Percentiles rank a stretch among this genome's conserved stretches.
Conservation (phyloP, 2,329 filamentous ascomycete genomes). For the Dactylella cylindrospora region DNA sequence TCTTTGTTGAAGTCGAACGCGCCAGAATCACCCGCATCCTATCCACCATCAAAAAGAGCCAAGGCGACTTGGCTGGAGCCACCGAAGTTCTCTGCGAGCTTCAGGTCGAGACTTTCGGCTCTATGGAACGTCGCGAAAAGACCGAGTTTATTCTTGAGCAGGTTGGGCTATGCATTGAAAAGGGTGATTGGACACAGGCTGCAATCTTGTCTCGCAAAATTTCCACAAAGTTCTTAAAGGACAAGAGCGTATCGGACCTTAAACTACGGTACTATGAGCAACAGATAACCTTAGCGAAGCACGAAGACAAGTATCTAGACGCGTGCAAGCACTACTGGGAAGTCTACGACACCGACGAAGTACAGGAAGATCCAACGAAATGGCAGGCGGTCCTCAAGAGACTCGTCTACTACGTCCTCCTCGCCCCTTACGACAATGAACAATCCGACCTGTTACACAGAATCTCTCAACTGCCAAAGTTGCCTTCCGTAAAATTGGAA, state of each 20-base stretch:
- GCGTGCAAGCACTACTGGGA: constrained; percentile 98
- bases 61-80: constrained; percentile 86
- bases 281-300: constrained; percentile 91
- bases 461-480: constrained; percentile 79
- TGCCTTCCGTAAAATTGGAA: constrained; percentile 66
- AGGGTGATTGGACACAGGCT: constrained; percentile 92
- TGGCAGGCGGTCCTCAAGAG: constrained; percentile 83
- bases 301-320: constrained; percentile 95
- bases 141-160: constrained; percentile 98
- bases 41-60: constrained; percentile 94
- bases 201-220: constrained; percentile 94
- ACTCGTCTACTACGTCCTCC: constrained; percentile 95
- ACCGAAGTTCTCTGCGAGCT: constrained; percentile 94
- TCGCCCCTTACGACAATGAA: constrained; percentile 96
- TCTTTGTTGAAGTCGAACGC: constrained; percentile 98
- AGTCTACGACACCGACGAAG: constrained; percentile 91
- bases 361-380: constrained; percentile 84
- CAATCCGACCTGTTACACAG: constrained; percentile 96
- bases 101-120: constrained; percentile 98
- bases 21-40: constrained; percentile 92
- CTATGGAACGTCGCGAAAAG: constrained; percentile 96
- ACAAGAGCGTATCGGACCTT: constrained; percentile 87
- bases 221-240: constrained; percentile 86
- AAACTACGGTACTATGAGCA: constrained; percentile 97
- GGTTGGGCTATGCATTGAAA: constrained; percentile 91